Conservation (phyloP, 2,329 filamentous ascomycete genomes). For the Coniochaeta pulveracea region DNA sequence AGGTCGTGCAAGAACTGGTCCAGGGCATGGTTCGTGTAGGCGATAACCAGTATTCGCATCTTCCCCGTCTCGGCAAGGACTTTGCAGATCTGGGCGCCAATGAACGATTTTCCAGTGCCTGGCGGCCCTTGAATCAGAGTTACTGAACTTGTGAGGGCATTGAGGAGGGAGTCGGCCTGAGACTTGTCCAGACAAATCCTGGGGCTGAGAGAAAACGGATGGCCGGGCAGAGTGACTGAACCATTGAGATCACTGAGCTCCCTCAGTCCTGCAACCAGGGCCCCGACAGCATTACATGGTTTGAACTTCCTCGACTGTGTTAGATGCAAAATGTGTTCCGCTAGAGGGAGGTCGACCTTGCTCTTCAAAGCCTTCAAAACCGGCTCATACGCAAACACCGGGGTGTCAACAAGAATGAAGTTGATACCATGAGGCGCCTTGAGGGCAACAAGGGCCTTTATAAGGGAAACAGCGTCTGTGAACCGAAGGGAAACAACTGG, state of each 20-base stretch:
- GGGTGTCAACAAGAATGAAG: constrained; percentile 51
- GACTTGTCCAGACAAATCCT: constrained; percentile 21
- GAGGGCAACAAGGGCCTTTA: constrained; percentile 33
- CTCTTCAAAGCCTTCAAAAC: constrained; percentile 48
- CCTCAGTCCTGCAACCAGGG: neutral
- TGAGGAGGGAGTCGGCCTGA: constrained; percentile 44
- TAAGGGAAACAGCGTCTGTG: constrained; percentile 29
- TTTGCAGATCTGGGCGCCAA: constrained; percentile 53
- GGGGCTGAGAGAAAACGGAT: neutral
- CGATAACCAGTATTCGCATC: constrained; percentile 49
- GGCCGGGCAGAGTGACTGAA: constrained; percentile 1
- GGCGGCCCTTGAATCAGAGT: constrained; percentile 64
- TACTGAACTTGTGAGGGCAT: constrained; percentile 39
- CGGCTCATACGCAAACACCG: constrained; percentile 59
- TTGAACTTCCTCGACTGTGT: constrained; percentile 7
- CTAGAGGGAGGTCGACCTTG: constrained; percentile 43
- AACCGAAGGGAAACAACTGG: constrained; percentile 42
- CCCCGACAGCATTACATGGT: no score
- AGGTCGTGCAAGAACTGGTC: constrained; percentile 58
- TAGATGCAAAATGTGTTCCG: constrained; percentile 34
- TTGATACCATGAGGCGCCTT: constrained; percentile 17
- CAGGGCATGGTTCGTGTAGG: constrained; percentile 57
- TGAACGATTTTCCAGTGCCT: constrained; percentile 66
- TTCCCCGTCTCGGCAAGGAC: constrained; percentile 35
- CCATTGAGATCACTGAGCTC: neutral